A percentile compares a stretch with the other conserved stretches of the same genome.
Evolutionary conservation across 768 basidiomycete species (phyloP).

Genomic region (Pisolithus sp.): DNA sequence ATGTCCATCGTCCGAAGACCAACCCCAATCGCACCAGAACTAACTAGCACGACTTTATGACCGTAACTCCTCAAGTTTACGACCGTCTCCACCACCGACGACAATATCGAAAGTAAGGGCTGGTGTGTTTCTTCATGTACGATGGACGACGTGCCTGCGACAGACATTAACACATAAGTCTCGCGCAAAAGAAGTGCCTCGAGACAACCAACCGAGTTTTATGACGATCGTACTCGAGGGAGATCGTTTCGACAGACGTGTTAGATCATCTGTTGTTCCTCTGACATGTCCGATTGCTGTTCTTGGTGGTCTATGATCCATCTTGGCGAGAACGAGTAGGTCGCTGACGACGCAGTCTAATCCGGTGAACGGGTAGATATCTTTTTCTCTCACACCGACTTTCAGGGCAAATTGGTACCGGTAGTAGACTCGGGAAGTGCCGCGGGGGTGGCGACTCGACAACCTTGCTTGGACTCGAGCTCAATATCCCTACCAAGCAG

Average conservation of each 20-base stretch:
- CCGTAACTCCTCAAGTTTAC: conserved; percentile 69
- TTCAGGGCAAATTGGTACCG: no score
- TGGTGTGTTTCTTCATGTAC: conserved; percentile 92
- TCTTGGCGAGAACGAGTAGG: background rate
- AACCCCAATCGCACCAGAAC: conserved; percentile 96
- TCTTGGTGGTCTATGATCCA: conserved; percentile 9
- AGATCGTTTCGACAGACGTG: conserved; percentile 18
- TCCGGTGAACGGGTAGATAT: no score
- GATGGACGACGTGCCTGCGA: conserved; percentile 84
- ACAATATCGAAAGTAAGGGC: conserved; percentile 85
- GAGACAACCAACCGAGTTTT: conserved; percentile 62
- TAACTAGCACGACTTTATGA: conserved; percentile 92
- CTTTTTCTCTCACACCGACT: no score
- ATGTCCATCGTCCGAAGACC: conserved; percentile 90
- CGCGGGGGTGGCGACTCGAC: no score
- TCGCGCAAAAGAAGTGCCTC: background rate
- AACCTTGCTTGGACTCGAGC: no score
- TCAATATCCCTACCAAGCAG: no score
- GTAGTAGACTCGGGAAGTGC: no score
- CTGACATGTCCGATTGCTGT: conserved; percentile 1
- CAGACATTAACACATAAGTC: conserved; percentile 6
- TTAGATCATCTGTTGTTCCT: conserved; percentile 6
- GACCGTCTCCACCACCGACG: conserved; percentile 88
- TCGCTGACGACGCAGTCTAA: no score
- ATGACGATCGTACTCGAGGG: conserved; percentile 69